These are phyloP conservation scores for Auricularia heimuer DNA, from an alignment of 768 basidiomycete species.

Conservation along the genomic window DNA sequence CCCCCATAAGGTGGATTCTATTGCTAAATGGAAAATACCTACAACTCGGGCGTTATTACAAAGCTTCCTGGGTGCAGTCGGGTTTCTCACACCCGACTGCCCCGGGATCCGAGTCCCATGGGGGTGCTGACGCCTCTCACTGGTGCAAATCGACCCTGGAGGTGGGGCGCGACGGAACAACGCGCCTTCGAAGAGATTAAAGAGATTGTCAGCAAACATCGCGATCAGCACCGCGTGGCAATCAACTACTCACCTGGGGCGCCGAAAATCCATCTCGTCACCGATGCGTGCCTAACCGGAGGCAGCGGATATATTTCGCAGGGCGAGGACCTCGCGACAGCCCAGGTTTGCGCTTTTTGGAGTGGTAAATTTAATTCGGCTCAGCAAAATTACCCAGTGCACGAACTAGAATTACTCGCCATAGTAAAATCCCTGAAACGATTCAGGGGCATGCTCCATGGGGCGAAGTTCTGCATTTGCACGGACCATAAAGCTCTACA, in stretches of 20 bases:
- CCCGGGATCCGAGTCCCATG: conserved; percentile 29
- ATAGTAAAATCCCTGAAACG: conserved; percentile 24
- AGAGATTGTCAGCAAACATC: conserved; percentile 10
- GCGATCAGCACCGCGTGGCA: conserved; percentile 16
- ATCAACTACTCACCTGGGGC: conserved; percentile 1
- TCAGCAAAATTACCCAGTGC: conserved; percentile 33
- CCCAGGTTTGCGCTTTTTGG: conserved; percentile 22
- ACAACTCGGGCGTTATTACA: conserved; percentile 20
- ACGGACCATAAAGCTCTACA: conserved; percentile 6
- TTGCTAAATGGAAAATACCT: conserved; percentile 22
- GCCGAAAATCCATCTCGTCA: too few relatives aligned
- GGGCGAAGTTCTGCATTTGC: conserved; percentile 5
- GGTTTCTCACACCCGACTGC: conserved; percentile 27
- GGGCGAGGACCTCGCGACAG: conserved; percentile 19
- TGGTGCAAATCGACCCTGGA: conserved; percentile 9
- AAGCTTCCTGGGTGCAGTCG: conserved; percentile 28
- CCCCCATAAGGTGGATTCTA: conserved; percentile 15
- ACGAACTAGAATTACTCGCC: conserved; percentile 30
- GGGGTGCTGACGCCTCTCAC: conserved; percentile 19
- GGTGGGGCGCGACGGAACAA: conserved; percentile 23
- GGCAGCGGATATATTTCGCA: conserved; percentile 21
- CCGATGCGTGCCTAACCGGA: conserved; percentile 19
- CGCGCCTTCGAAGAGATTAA: conserved; percentile 24
- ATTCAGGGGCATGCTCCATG: conserved; percentile 23
- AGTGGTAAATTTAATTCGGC: conserved; percentile 27